Evolutionary conservation across 139 green algal genomes (phyloP).

Genomic region (Zygnema cylindricum): DNA sequence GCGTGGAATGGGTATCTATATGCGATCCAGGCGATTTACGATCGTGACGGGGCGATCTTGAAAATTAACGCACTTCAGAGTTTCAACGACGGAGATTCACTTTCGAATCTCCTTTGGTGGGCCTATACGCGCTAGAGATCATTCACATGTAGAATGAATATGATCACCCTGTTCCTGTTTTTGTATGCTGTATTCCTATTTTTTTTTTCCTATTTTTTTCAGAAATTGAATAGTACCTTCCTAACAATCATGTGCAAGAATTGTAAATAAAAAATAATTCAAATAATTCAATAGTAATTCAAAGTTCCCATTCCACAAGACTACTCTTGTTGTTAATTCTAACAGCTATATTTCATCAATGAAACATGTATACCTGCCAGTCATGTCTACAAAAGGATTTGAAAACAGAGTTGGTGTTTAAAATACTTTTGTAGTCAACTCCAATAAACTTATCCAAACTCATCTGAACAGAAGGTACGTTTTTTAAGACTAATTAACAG

Average conservation of each 20-base stretch:
- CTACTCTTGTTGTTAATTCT: not conserved
- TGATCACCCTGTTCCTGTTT: not conserved
- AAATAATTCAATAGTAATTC: not conserved
- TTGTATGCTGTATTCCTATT: not conserved
- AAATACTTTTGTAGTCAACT: not conserved
- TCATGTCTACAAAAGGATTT: not conserved
- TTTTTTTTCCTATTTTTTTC: not conserved
- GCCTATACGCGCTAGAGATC: not conserved
- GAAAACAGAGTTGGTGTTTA: not conserved
- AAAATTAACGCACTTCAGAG: conserved; percentile 21
- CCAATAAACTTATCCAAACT: too few species aligned
- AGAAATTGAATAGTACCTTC: not conserved
- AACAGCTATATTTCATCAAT: too few species aligned
- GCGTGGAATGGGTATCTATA: conserved; percentile 46
- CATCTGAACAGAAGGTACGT: too few species aligned
- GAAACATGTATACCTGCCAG: too few species aligned
- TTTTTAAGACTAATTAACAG: too few species aligned
- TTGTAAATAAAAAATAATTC: not conserved
- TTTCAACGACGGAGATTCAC: conserved; percentile 48
- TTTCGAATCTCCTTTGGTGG: conserved; percentile 59
- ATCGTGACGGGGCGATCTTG: not conserved
- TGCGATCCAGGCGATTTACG: conserved; percentile 42
- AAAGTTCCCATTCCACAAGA: not conserved
- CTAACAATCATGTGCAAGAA: too few species aligned
- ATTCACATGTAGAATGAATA: not conserved